These are phyloP conservation scores for Trichoderma polysporum DNA, from an alignment of 2,329 filamentous ascomycete genomes.

Conservation along the genomic window DNA sequence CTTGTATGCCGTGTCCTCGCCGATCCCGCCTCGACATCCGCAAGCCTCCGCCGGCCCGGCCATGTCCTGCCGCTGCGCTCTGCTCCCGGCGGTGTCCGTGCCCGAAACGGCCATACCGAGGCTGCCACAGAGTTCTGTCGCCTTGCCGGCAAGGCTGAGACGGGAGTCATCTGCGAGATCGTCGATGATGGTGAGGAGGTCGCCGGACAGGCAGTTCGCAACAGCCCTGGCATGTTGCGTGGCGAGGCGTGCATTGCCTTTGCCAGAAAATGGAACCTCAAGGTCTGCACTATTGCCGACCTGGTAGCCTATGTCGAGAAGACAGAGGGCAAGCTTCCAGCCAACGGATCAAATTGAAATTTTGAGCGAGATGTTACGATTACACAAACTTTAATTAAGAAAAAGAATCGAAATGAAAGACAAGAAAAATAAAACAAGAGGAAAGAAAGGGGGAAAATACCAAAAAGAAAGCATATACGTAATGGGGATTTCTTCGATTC, in stretches of 20 bases:
- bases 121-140: conserved; percentile 88
- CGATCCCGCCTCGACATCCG: conserved; percentile 55
- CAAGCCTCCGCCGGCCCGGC: conserved; percentile 75
- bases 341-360: conserved; percentile 34
- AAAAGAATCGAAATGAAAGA: not conserved
- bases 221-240: conserved; percentile 82
- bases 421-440: not conserved
- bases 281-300: conserved; percentile 93
- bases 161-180: conserved; percentile 85
- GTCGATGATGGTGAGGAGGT: conserved; percentile 81
- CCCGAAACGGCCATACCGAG: conserved; percentile 85
- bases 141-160: conserved; percentile 73
- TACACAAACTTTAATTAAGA: no score
- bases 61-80: conserved; percentile 87
- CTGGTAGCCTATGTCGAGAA: conserved; percentile 77
- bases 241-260: conserved; percentile 86
- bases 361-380: no score
- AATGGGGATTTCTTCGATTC: not conserved
- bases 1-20: conserved; percentile 79
- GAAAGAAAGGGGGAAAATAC: not conserved
- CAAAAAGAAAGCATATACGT: not conserved
- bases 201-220: conserved; percentile 63
- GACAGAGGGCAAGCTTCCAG: conserved; percentile 60
- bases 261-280: conserved; percentile 83
- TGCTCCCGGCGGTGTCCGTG: conserved; percentile 74